A percentile compares a stretch with the other conserved stretches of the same genome.
Conservation (phyloP, 805 yeast species). For the Starmerella stellata region DNA sequence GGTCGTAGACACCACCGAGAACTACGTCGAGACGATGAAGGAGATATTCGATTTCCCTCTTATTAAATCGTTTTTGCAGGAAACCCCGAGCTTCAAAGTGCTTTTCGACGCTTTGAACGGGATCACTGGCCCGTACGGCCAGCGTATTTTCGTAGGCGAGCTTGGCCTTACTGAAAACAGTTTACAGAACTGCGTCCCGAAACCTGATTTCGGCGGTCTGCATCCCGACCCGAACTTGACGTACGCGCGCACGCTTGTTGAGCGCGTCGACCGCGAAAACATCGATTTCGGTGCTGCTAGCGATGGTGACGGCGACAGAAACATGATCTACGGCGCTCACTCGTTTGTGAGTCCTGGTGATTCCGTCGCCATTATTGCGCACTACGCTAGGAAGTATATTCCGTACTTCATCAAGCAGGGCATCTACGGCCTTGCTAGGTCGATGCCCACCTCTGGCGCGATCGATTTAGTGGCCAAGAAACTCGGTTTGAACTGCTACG, state of each 20-base stretch:
- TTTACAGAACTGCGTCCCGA: slow-evolving; percentile 62
- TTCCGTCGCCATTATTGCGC: slow-evolving; percentile 92
- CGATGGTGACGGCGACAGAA: slow-evolving; percentile 98
- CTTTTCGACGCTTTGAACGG: slow-evolving; percentile 86
- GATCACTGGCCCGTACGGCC: slow-evolving; percentile 92
- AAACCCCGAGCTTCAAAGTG: slow-evolving; percentile 43
- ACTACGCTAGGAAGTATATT: slow-evolving; percentile 61
- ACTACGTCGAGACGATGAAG: slow-evolving; percentile 62
- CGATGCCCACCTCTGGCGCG: slow-evolving; percentile 95
- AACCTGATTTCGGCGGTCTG: slow-evolving; percentile 88
- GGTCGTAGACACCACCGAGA: slow-evolving; percentile 63
- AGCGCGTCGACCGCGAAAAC: slow-evolving; percentile 58
- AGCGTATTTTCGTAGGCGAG: slow-evolving; percentile 65
- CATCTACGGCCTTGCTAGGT: slow-evolving; percentile 80
- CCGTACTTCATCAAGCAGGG: slow-evolving; percentile 85
- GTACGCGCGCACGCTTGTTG: slow-evolving; percentile 75
- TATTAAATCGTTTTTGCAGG: slow-evolving; percentile 47
- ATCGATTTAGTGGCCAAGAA: slow-evolving; percentile 74
- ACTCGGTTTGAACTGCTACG: slow-evolving; percentile 60
- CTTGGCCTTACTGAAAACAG: slow-evolving; percentile 54
- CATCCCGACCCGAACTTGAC: slow-evolving; percentile 98
- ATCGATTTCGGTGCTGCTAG: slow-evolving; percentile 95
- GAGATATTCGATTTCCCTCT: slow-evolving; percentile 72
- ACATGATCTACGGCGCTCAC: slow-evolving; percentile 91
- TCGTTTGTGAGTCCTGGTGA: slow-evolving; percentile 97